These are phyloP conservation scores for Diaporthe sp. DNA, from an alignment of 2,329 filamentous ascomycete species.

Conservation along the genomic window DNA sequence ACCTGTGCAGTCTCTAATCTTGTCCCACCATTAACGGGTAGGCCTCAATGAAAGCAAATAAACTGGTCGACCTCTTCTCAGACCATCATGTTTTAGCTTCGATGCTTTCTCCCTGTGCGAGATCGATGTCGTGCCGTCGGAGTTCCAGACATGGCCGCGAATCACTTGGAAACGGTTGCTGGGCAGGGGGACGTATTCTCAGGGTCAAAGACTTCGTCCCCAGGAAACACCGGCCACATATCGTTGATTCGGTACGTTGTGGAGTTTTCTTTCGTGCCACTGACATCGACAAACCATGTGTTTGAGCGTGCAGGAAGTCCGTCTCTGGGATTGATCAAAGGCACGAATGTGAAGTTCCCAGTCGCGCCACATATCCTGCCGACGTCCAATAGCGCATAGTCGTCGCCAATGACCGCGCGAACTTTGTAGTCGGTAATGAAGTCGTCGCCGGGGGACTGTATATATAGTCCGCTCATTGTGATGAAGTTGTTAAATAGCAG, in stretches of 20 bases:
- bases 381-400: background rate
- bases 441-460: background rate
- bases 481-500: background rate
- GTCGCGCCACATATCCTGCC: slow-evolving; percentile 7
- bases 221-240: slow-evolving; percentile 4
- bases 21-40: background rate
- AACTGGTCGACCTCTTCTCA: background rate
- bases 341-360: background rate
- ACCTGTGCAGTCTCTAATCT: background rate
- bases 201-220: background rate
- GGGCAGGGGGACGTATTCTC: background rate
- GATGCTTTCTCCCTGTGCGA: too few species aligned
- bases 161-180: background rate
- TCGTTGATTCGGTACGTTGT: background rate
- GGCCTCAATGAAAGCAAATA: background rate
- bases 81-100: background rate
- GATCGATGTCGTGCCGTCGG: background rate
- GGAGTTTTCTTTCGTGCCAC: background rate
- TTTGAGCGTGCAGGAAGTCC: background rate
- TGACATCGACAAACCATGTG: background rate
- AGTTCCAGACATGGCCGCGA: too few species aligned
- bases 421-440: background rate
- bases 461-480: background rate
- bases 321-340: background rate
- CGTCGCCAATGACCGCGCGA: background rate